Base-by-base conservation (phyloP, 2,329 filamentous ascomycete genomes). In the Pseudocercospora vitis region DNA sequence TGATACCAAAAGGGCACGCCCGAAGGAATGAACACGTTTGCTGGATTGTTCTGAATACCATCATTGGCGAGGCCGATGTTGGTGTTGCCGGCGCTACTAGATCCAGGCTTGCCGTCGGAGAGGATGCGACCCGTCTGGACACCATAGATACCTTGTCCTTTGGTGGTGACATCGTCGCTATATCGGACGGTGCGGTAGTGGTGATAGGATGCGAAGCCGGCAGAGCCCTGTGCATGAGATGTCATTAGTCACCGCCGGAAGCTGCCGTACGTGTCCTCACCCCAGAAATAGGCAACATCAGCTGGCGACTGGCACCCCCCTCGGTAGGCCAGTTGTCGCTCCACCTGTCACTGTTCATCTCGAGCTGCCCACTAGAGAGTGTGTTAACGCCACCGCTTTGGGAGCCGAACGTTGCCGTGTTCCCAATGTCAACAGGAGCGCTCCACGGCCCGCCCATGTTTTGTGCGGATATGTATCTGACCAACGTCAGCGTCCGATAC, bases 1-100 rank as follows among this genome's bases (percentile, higher is more conserved):
- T 61, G 50, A 28, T 56, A 58, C 58, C 50, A 59, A 40, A 63
- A 63, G 2, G 60, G 60, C 23, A 63, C 60, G 4, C 39, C 47
- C 8, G 31, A 45, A 7, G 60, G 60, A 6, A 56, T 50, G 33
- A 59, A 62, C 1, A 53, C 48, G 7, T 39, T 46, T n/a, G 28
- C 33, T 1, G 53, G 50, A 14, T 49, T 40, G 14, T 55, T 49
- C 31, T 58, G 52, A 18, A 51, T 52, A 8, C 58, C 58, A 31
- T 60, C 58, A 32, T 60, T 60, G 18, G 55, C 55, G 3, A 55
- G 45, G 7, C 21, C 14, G n/a, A 60, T 55, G 33, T 47, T 32
- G 8, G 29, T 29, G 7, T 52, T 37, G 19, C 57, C 57, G 6
- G 39, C 55, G 48, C 47, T 56, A 19, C 50, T 53, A 12, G 33